Evolutionary conservation across 805 yeast genomes (phyloP), one percentile per base, ranked within the genome.

Genomic region (Cyberlindnera mycetangii): DNA sequence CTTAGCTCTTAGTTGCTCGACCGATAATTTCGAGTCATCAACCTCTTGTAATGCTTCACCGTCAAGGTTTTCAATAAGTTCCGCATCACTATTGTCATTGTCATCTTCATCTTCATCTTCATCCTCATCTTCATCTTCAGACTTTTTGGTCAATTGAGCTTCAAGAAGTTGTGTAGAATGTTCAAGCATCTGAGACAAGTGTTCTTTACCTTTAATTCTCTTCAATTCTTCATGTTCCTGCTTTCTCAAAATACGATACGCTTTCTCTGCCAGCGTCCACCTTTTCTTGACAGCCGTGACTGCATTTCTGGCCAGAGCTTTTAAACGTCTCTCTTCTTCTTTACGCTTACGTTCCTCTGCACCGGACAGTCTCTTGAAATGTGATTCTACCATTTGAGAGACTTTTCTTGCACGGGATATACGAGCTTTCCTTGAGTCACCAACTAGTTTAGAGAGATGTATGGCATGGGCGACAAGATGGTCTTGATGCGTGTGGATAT

Each of bases 241-340:
- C 37, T 83, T 82, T 59, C 86, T 93, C 48, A 86, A 69, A 14
- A 81, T 85, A 39, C 72, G 74, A 59, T 77, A 83, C 1, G 88
- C 95, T 61, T 86, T 89, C 50, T 83, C 87, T 2, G 97, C 99
- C 39, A 89, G 73, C 18, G 74, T 69, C 99, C 99, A 93, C 58
- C 93, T 81, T 61, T 83, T 89, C 64, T 84, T 84, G 10, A 93
- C 97, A 35, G 89, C 89, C 55, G 79, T 83, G 1, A 86, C 85
- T 0, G 95, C 85, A 39, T 82, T 75, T 54, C 88, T 78, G n/a
- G 97, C 95, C 27, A 92, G 62, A 47, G 76, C 78, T 45, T 75
- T 70, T 46, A 85, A 71, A 42, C 80, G 78, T 54, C 78, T 84
- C 54, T 89, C 95, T 54, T 81, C 78, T 46, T 85, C 95, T 52